Conservation (phyloP, 2,329 filamentous ascomycete genomes). For the Diaporthe capsici region DNA sequence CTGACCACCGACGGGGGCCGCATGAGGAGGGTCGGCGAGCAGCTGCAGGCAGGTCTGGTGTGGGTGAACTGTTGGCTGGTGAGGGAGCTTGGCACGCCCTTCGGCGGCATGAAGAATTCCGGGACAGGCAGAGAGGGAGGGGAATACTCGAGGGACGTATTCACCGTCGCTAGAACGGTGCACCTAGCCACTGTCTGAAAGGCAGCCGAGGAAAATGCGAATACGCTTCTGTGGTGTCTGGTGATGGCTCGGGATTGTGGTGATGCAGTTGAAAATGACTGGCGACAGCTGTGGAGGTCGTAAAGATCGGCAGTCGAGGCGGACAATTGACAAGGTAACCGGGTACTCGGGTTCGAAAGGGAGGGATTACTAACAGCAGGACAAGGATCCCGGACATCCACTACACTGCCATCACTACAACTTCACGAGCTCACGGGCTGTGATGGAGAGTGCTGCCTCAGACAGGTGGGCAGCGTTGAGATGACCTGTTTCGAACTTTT, state of each 20-base stretch:
- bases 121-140: constrained; percentile 51
- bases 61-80: constrained; percentile 54
- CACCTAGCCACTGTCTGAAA: constrained; percentile 42
- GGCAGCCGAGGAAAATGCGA: neutral
- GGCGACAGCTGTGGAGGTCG: neutral
- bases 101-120: constrained; percentile 53
- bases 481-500: neutral
- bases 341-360: constrained; percentile 18
- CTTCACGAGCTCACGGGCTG: neutral
- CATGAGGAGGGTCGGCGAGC: constrained; percentile 50
- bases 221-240: neutral
- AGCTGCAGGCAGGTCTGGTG: constrained; percentile 51
- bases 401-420: neutral
- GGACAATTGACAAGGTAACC: neutral
- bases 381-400: neutral
- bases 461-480: neutral
- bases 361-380: neutral
- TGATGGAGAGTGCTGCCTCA: constrained; percentile 4
- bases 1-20: constrained; percentile 49
- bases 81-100: constrained; percentile 51
- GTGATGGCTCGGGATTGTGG: neutral
- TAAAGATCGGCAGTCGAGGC: constrained; percentile 22
- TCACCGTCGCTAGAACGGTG: constrained; percentile 50
- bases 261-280: neutral
- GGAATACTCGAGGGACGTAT: constrained; percentile 52